A percentile compares a stretch with the other conserved stretches of the same genome.
phyloP scores from a whole-genome alignment of 768 basidiomycete genomes.

The Suillus brevipes region DNA sequence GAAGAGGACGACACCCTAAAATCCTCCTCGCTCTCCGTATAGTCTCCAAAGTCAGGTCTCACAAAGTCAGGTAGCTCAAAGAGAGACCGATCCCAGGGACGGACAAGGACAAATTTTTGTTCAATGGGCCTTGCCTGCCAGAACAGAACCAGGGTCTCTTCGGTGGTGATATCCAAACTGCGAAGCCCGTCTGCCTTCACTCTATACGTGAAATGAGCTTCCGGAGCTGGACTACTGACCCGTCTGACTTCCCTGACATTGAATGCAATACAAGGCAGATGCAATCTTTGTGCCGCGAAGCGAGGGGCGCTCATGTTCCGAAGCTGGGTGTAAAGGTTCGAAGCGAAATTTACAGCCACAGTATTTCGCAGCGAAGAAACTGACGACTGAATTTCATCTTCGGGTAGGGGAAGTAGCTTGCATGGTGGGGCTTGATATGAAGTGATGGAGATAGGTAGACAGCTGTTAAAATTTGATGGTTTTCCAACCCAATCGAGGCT shows the following conservation, averaged over 20 bases:
- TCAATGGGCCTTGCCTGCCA: neutral
- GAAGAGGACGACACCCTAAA: neutral
- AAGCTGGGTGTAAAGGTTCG: neutral
- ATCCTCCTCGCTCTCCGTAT: neutral
- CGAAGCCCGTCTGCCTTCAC: neutral
- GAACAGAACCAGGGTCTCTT: neutral
- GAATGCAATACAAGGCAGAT: neutral
- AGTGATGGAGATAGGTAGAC: neutral
- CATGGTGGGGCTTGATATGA: neutral
- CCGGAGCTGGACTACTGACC: too few relatives aligned
- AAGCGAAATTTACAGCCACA: neutral
- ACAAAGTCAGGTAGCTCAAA: neutral
- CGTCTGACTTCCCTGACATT: too few relatives aligned
- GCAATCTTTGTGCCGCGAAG: neutral
- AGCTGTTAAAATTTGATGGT: neutral
- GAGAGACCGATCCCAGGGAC: neutral
- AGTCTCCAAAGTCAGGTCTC: neutral
- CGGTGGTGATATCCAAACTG: neutral
- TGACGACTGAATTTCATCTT: neutral
- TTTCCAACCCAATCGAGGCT: neutral
- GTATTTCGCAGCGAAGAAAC: neutral
- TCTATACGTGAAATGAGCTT: neutral
- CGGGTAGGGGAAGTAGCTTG: neutral
- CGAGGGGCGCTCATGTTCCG: neutral
- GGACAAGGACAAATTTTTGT: neutral